Evolutionary conservation across 768 basidiomycete species (phyloP).

Genomic region (Russula vinacea): DNA sequence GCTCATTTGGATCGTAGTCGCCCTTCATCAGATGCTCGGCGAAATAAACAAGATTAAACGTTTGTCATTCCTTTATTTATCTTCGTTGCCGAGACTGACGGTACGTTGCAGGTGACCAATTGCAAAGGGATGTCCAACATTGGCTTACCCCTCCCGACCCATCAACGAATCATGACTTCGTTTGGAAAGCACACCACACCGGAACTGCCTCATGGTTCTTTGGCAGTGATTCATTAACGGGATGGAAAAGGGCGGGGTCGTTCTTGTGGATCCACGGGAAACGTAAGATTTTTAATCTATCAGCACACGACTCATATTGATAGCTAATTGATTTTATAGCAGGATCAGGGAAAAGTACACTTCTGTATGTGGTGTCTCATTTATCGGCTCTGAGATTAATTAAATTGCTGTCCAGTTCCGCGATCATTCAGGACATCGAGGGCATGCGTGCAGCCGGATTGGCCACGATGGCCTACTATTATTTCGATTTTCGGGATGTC

Average conservation of each 20-base stretch:
- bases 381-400: background rate
- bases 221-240: background rate
- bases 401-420: background rate
- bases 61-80: background rate
- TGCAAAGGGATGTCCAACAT: background rate
- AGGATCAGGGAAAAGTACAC: background rate
- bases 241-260: constrained; percentile 4
- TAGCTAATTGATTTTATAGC: background rate
- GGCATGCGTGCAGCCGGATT: background rate
- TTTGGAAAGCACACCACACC: background rate
- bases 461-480: background rate
- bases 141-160: constrained; percentile 14
- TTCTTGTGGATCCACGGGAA: constrained; percentile 20
- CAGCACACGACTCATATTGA: too few species aligned
- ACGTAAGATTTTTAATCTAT: background rate
- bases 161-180: constrained; percentile 5
- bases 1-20: background rate
- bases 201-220: constrained; percentile 11
- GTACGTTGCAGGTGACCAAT: background rate
- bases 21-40: background rate
- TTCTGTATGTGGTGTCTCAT: background rate
- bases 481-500: constrained; percentile 1
- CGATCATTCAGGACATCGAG: constrained; percentile 1
- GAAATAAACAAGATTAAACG: constrained; percentile 17
- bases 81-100: background rate